A percentile compares a stretch with the other conserved stretches of the same genome.
Evolutionary conservation across 768 basidiomycete species (phyloP).

Genomic region (Mycena pura): DNA sequence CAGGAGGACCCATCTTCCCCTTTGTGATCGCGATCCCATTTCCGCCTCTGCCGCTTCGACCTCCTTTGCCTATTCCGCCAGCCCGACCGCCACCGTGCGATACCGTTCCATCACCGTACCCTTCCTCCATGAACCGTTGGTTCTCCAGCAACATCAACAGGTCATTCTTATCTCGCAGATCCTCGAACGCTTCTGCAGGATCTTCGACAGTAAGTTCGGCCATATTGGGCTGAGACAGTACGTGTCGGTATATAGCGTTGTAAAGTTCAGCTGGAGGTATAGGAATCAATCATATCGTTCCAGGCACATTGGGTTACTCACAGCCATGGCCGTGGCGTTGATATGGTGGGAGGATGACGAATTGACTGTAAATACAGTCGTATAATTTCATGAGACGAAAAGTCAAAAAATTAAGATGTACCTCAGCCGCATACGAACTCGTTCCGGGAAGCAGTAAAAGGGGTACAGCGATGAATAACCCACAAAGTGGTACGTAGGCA

Average conservation of each 20-base stretch:
- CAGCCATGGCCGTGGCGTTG: conserved; percentile 92
- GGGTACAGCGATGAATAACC: conserved; percentile 95
- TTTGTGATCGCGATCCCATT: conserved; percentile 31
- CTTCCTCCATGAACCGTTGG: conserved; percentile 74
- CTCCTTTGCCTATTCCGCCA: conserved; percentile 48
- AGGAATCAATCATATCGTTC: not conserved
- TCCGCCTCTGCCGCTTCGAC: conserved; percentile 30
- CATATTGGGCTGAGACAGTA: conserved; percentile 67
- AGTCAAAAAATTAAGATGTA: conserved; percentile 38
- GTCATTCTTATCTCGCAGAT: conserved; percentile 92
- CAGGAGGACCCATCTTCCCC: conserved; percentile 80
- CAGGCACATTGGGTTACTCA: conserved; percentile 45
- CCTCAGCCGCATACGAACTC: conserved; percentile 86
- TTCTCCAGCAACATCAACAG: conserved; percentile 75
- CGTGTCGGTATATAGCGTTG: conserved; percentile 81
- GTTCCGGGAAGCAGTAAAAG: conserved; percentile 96
- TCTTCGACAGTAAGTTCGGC: conserved; percentile 98
- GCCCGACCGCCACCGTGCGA: conserved; percentile 61
- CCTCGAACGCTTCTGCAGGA: conserved; percentile 97
- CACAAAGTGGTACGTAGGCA: conserved; percentile 84
- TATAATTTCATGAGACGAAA: conserved; percentile 4
- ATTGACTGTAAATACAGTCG: conserved; percentile 68
- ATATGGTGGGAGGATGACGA: conserved; percentile 90
- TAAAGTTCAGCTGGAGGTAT: conserved; percentile 78
- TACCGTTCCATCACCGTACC: conserved; percentile 53